Percentiles rank a stretch among this genome's conserved stretches.
Conservation (phyloP, 2,329 filamentous ascomycete genomes). For the Annulohypoxylon truncatum region DNA sequence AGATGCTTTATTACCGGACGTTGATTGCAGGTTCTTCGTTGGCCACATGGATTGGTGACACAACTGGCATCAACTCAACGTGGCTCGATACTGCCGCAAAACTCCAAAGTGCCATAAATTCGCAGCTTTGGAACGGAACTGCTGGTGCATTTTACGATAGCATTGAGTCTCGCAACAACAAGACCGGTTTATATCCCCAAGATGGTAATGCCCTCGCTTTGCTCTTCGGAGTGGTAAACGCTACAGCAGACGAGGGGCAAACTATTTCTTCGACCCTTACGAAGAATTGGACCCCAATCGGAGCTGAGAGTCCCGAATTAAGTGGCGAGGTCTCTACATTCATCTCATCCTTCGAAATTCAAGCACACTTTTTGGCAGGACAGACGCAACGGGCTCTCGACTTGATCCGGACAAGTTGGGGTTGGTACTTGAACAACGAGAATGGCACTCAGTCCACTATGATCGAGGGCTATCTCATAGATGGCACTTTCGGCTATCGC, state of each 20-base stretch:
- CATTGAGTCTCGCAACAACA: slow-evolving; percentile 51
- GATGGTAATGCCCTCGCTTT: slow-evolving; percentile 69
- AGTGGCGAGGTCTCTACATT: slow-evolving; percentile 69
- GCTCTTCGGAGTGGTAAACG: slow-evolving; percentile 58
- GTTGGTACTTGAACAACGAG: slow-evolving; percentile 68
- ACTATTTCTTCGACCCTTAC: slow-evolving; percentile 59
- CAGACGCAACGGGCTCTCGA: slow-evolving; percentile 63
- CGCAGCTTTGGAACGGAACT: slow-evolving; percentile 60
- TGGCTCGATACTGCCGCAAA: slow-evolving; percentile 56
- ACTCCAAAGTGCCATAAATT: slow-evolving; percentile 59
- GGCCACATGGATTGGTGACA: slow-evolving; percentile 60
- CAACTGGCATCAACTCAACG: slow-evolving; percentile 51
- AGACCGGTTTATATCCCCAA: slow-evolving; percentile 66
- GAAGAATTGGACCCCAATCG: slow-evolving; percentile 66
- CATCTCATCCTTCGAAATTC: slow-evolving; percentile 68
- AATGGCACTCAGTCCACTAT: slow-evolving; percentile 69
- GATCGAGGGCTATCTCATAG: slow-evolving; percentile 67
- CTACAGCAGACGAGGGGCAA: slow-evolving; percentile 49
- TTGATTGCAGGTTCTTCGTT: slow-evolving; percentile 64
- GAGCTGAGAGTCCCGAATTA: slow-evolving; percentile 66
- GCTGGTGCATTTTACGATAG: slow-evolving; percentile 67
- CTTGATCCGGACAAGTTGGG: slow-evolving; percentile 68
- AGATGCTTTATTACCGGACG: slow-evolving; percentile 61
- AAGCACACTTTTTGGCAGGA: slow-evolving; percentile 63
- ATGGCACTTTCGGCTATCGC: slow-evolving; percentile 69